These are phyloP conservation scores for Amanita exitialis DNA, from an alignment of 768 basidiomycete species.

Conservation along the genomic window DNA sequence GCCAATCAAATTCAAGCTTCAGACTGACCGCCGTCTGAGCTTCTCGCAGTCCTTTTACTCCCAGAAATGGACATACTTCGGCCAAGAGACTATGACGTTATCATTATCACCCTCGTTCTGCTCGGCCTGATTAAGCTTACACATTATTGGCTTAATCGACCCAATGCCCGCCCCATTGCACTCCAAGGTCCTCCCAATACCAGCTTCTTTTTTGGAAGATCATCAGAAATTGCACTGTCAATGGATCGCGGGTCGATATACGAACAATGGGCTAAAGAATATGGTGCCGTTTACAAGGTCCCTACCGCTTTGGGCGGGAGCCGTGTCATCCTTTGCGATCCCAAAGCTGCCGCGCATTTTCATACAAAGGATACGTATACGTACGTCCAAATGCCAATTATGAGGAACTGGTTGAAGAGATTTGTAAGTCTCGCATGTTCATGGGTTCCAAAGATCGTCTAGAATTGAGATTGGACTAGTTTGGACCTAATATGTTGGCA, in stretches of 20 bases:
- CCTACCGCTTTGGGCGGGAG: constrained; percentile 12
- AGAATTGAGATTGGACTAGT: background rate
- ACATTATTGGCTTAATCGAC: constrained; percentile 6
- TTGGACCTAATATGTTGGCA: constrained; percentile 28
- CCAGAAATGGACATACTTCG: background rate
- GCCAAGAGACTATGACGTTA: background rate
- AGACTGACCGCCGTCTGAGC: no score
- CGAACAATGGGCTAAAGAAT: constrained; percentile 16
- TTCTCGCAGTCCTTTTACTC: no score
- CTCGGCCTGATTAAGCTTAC: constrained; percentile 7
- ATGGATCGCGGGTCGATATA: constrained; percentile 23
- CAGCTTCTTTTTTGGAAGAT: constrained; percentile 33
- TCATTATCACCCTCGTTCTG: background rate
- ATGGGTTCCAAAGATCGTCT: no score
- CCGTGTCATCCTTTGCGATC: constrained; percentile 16
- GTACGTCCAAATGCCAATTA: constrained; percentile 15
- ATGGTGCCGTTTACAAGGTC: constrained; percentile 15
- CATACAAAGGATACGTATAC: constrained; percentile 17
- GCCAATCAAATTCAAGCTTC: no score
- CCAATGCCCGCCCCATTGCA: constrained; percentile 11
- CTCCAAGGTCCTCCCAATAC: constrained; percentile 32
- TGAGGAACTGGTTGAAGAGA: constrained; percentile 15
- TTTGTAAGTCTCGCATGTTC: constrained; percentile 3
- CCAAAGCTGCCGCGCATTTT: constrained; percentile 16
- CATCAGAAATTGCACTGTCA: constrained; percentile 16